Conservation (phyloP, 192 early-diverging fungal genomes). For the Coemansia sp. region DNA sequence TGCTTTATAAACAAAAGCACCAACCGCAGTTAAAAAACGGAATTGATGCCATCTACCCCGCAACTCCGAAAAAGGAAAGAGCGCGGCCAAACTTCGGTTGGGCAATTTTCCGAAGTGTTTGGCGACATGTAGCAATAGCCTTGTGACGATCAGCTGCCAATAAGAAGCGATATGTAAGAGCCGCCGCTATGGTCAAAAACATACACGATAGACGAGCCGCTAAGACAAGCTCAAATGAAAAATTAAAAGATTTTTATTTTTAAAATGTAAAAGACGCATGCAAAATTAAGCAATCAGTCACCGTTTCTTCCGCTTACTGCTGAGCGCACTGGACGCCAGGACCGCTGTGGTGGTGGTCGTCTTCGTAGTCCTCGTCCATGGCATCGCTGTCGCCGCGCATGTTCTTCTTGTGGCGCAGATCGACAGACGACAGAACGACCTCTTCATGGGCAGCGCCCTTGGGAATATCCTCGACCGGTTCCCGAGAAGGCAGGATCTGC, state of each 20-base stretch:
- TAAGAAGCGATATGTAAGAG: too few relatives aligned
- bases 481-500: constrained; percentile 76
- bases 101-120: too few relatives aligned
- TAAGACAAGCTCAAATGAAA: background rate
- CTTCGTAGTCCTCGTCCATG: constrained; percentile 63
- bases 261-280: background rate
- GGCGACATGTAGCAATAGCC: too few relatives aligned
- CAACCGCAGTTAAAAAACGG: too few relatives aligned
- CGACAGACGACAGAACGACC: constrained; percentile 74
- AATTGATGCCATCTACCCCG: too few relatives aligned
- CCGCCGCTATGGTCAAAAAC: too few relatives aligned
- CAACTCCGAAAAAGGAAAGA: too few relatives aligned
- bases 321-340: constrained; percentile 94
- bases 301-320: constrained; percentile 63
- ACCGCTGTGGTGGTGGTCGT: constrained; percentile 63
- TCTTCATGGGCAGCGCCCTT: constrained; percentile 75
- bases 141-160: too few relatives aligned
- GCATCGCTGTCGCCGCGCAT: constrained; percentile 53
- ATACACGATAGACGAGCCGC: too few relatives aligned
- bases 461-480: constrained; percentile 52
- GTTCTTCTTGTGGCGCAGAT: constrained; percentile 67
- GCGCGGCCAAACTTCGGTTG: too few relatives aligned
- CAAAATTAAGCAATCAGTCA: background rate
- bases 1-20: too few relatives aligned
- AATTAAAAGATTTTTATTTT: background rate